Conservation (phyloP, 805 yeast genomes). For the Komagataella kurtzmanii region DNA sequence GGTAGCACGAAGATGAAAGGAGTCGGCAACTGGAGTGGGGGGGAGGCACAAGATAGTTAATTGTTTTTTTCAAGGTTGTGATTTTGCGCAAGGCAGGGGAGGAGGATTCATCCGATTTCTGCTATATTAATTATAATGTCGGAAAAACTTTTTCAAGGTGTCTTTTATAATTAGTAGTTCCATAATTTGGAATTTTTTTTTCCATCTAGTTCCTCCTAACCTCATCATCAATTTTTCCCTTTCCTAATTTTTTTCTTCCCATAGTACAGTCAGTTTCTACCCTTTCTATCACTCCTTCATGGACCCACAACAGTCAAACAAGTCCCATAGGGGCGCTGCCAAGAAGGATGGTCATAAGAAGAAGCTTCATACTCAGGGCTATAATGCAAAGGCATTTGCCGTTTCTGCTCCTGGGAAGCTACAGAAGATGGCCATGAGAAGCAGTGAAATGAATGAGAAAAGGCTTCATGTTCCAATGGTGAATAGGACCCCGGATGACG, state of each 20-base stretch:
- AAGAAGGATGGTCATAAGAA: slow-evolving; percentile 34
- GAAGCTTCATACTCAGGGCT: slow-evolving; percentile 80
- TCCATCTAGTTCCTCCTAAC: not conserved
- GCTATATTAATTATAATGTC: not conserved
- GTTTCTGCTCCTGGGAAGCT: slow-evolving; percentile 78
- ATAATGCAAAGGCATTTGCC: slow-evolving; percentile 74
- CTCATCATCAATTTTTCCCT: not conserved
- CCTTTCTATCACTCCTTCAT: slow-evolving; percentile 1
- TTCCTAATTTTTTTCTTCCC: not conserved
- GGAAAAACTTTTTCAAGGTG: not conserved
- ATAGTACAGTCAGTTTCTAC: not conserved
- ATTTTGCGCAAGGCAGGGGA: not conserved
- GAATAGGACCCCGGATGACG: slow-evolving; percentile 93
- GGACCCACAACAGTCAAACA: slow-evolving; percentile 48
- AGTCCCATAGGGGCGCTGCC: slow-evolving; percentile 61
- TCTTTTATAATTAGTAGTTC: too few species aligned
- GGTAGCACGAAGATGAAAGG: not conserved
- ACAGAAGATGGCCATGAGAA: slow-evolving; percentile 70
- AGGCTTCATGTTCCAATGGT: slow-evolving; percentile 95
- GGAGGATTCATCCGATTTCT: not conserved
- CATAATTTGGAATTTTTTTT: too few species aligned
- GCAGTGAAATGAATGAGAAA: slow-evolving; percentile 73
- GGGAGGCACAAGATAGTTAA: not conserved
- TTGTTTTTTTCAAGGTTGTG: not conserved
- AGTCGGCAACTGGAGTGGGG: not conserved